phyloP scores from a whole-genome alignment of 495 filamentous ascomycete species.

The Xanthoparmelia taractica region DNA sequence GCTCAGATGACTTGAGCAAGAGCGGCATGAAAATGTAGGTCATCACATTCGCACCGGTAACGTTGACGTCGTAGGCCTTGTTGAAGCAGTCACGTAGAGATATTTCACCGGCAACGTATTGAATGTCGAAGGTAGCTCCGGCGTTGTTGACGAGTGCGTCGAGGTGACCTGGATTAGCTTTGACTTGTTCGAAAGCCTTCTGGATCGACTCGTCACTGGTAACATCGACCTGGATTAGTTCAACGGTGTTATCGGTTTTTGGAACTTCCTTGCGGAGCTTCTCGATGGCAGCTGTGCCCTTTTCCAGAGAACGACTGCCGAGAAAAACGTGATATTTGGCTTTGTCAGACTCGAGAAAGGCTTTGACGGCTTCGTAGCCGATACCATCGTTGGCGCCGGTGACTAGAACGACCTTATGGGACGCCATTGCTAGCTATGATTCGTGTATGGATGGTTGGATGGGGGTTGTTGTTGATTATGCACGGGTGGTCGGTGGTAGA shows the following conservation, averaged over 20 bases:
- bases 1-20: conserved; percentile 40
- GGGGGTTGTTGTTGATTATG: too few relatives aligned
- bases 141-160: conserved; percentile 33
- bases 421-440: too few relatives aligned
- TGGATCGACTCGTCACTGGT: conserved; percentile 29
- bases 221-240: conserved; percentile 30
- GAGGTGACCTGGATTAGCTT: conserved; percentile 24
- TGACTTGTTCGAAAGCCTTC: conserved; percentile 29
- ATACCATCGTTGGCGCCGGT: conserved; percentile 38
- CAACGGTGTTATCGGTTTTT: conserved; percentile 24
- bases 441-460: too few relatives aligned
- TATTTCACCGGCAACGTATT: conserved; percentile 28
- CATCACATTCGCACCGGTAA: conserved; percentile 43
- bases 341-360: conserved; percentile 25
- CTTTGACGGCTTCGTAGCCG: conserved; percentile 34
- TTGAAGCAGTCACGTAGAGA: conserved; percentile 39
- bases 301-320: conserved; percentile 30
- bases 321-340: conserved; percentile 33
- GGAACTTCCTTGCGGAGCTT: conserved; percentile 27
- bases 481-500: too few relatives aligned
- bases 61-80: conserved; percentile 42
- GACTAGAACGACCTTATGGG: conserved; percentile 32
- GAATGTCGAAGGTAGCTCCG: conserved; percentile 30
- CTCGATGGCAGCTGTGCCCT: conserved; percentile 30
- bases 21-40: conserved; percentile 42